Evolutionary conservation across 2,329 filamentous ascomycete species (phyloP), one percentile per base, ranked within the genome.

Genomic region (Penicillium italicum): DNA sequence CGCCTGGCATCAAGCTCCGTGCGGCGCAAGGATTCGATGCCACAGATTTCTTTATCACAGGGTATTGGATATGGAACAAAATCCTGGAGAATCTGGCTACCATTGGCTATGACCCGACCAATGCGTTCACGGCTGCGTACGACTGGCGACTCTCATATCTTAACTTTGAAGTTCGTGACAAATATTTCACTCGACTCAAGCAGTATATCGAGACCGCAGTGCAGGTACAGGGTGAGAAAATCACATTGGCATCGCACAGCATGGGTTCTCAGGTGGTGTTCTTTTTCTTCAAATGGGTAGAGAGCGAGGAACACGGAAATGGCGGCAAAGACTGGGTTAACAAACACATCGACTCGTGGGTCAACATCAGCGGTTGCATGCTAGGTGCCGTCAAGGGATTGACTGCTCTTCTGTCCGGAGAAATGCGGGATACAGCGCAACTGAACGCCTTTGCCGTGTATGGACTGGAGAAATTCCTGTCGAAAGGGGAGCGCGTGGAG

Each of bases 1-100:
- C 94, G 1, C 90, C 91, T 0, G 86, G 87, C 12, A 85, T 97
- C 66, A 97, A 97, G 77, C 77, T 99, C 20, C 85, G 94, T 36
- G 91, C 94, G 9, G 92, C 94, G 0, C 94, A 97, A 72, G 94
- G 94, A 2, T 99, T 99, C 66, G 94, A 99, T 74, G 94, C 94
- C 2, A 92, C 94, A 11, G 94, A 99, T 75, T 99, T 99, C 68
- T 79, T 79, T 63, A 86, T 87, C 62, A 86, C 84, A 2, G 85
- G 85, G 5, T 99, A 99, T 76, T 99, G 94, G 94, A 97, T 99
- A 58, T 97, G 92, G 92, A 97, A 90, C 76, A 97, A 97, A 76
- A 97, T 99, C 58, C 81, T 99, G 47, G 94, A 99, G 76, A 99
- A 99, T 68, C 79, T 99, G 49, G 94, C 94, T 0, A 94, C 91